Evolutionary conservation across 139 green algal species (phyloP), one percentile per base, ranked within the genome.

Genomic region (Micractinium conductrix): DNA sequence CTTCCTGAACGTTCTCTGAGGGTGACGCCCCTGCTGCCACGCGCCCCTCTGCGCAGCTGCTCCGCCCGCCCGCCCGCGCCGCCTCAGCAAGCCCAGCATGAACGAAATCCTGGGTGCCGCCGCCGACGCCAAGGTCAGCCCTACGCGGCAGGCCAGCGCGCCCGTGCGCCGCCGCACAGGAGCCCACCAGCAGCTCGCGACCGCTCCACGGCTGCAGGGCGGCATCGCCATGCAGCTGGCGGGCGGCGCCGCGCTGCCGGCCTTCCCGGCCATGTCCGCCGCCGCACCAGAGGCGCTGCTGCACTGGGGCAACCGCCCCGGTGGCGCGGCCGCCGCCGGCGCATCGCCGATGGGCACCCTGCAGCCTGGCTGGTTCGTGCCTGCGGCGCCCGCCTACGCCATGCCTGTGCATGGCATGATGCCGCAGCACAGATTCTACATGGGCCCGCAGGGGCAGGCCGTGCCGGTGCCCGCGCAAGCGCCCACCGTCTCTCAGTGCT

Each of bases 61-160:
- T 1, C 9, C 70, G 0, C 42, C 26, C 12, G 43, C 35, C 42
- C 43, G 70, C 42, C 38, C 17, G 40, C 70, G 70, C 42, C 70
- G 70, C 21, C 43, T 78, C 70, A 78, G 70, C 70, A 78, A 78
- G 70, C 70, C 70, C 70, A 78, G 70, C 70, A 78, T 78, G 70
- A 53, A 37, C 14, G 70, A 78, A 28, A 78, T 78, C 70, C 42
- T 78, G 42, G 38, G 42, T 53, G 42, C 70, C 28, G 28, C 43
- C 30, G 70, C 28, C 42, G 42, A 37, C 35, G 6, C 28, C 26
- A 1, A 28, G 70, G 4, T 7, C 42, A 30, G 33, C 7, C 44
- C n/a, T 37, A 26, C 42, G 3, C 30, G 72, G 24, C 72, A 79
- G 14, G 0, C 10, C 2, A 74, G 30, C 43, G 43, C 38, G 30